phyloP scores from a whole-genome alignment of 2,329 filamentous ascomycete genomes.

The Aspergillus novofumigatus region DNA sequence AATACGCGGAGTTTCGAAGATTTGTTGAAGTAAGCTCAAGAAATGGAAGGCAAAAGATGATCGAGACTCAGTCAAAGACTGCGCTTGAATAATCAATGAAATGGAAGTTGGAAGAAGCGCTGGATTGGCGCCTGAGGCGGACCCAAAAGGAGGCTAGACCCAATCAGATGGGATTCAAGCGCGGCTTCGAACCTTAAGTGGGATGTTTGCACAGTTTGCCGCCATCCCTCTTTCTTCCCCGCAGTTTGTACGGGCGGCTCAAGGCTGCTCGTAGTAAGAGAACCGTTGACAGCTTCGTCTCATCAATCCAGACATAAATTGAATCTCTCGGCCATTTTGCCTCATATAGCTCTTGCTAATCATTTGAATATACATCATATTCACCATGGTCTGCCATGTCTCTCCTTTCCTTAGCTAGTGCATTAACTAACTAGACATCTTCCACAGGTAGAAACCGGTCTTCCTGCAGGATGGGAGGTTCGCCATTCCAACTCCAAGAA shows the following conservation, averaged over 20 bases:
- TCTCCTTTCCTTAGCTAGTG: neutral
- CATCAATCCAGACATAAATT: neutral
- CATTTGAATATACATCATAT: neutral
- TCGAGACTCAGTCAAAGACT: neutral
- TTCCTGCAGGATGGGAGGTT: slow-evolving; percentile 88
- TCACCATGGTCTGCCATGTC: slow-evolving; percentile 9
- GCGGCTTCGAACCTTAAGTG: slow-evolving; percentile 9
- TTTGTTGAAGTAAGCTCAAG: neutral
- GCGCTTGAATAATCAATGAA: neutral
- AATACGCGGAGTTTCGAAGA: neutral
- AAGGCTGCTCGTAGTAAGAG: neutral
- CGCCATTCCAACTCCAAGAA: slow-evolving; percentile 98
- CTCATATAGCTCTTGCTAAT: neutral
- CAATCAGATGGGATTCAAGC: slow-evolving; percentile 3
- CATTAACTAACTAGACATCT: slow-evolving; percentile 5
- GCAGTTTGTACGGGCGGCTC: slow-evolving; percentile 21
- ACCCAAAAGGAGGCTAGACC: slow-evolving; percentile 6
- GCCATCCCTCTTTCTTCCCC: slow-evolving; percentile 20
- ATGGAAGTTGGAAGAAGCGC: slow-evolving; percentile 18
- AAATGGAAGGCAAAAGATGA: neutral
- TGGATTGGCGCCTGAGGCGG: neutral
- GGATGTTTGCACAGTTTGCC: slow-evolving; percentile 17
- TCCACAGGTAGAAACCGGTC: slow-evolving; percentile 65
- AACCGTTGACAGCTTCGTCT: neutral
- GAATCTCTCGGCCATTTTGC: neutral